A percentile compares a stretch with the other conserved stretches of the same genome.
Conservation (phyloP, 1,284 basidiomycete species). For the Melampsora americana region DNA sequence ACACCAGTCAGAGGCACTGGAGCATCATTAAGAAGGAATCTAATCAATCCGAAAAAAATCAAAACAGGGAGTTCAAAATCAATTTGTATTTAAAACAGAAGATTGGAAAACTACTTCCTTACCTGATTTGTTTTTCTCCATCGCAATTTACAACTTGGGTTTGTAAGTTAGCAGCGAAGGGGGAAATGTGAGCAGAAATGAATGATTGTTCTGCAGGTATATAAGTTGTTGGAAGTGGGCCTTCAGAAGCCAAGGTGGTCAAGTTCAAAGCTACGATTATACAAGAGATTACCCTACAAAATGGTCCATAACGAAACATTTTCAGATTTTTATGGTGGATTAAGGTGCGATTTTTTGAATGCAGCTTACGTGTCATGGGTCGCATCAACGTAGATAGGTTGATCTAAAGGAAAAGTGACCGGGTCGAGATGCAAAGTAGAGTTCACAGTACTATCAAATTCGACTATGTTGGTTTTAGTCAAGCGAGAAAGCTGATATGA, state of each 20-base stretch:
- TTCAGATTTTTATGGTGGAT: not conserved
- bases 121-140: conserved; percentile 36
- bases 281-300: conserved; percentile 48
- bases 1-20: conserved; percentile 39
- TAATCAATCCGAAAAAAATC: conserved; percentile 52
- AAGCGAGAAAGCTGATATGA: conserved; percentile 65
- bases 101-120: not conserved
- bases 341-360: conserved; percentile 45
- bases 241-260: conserved; percentile 65
- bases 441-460: conserved; percentile 73
- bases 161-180: conserved; percentile 63
- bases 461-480: conserved; percentile 66
- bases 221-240: conserved; percentile 69
- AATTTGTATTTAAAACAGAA: not conserved
- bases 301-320: too few species aligned
- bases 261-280: conserved; percentile 63
- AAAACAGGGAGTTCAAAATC: conserved; percentile 47
- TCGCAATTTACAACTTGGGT: conserved; percentile 63
- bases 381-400: conserved; percentile 78
- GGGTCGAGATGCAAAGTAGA: conserved; percentile 68
- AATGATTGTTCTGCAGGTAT: conserved; percentile 64
- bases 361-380: conserved; percentile 63
- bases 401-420: conserved; percentile 72
- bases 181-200: conserved; percentile 58
- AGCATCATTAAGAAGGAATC: conserved; percentile 41